Evolutionary conservation across 2,329 filamentous ascomycete genomes (phyloP).

Genomic region (Microdochium bolleyi): DNA sequence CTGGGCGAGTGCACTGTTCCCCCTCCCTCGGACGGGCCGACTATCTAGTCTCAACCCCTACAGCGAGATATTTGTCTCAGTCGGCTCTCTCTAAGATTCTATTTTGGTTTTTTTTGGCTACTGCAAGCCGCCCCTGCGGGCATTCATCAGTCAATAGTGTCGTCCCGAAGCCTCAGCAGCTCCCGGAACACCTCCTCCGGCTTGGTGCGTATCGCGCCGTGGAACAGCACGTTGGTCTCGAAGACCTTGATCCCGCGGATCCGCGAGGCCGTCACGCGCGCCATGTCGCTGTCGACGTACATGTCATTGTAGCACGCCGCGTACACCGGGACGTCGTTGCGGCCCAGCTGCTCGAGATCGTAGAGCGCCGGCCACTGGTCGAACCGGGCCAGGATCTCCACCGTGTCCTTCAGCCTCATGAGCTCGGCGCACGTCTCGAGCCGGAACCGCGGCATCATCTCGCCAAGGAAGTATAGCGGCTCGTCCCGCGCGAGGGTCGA

Average conservation of each 20-base stretch:
- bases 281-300: constrained; percentile 77
- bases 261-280: constrained; percentile 63
- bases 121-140: too few relatives aligned
- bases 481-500: constrained; percentile 24
- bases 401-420: constrained; percentile 56
- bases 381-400: constrained; percentile 60
- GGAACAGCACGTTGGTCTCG: constrained; percentile 81
- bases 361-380: constrained; percentile 71
- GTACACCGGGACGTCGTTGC: constrained; percentile 79
- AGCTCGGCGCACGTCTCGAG: constrained; percentile 77
- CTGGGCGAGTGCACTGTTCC: too few relatives aligned
- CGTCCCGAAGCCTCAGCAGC: constrained; percentile 70
- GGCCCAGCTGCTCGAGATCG: constrained; percentile 61
- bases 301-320: constrained; percentile 85
- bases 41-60: too few relatives aligned
- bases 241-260: constrained; percentile 74
- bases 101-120: too few relatives aligned
- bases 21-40: too few relatives aligned
- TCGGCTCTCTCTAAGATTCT: too few relatives aligned
- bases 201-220: constrained; percentile 69
- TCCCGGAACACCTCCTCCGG: constrained; percentile 69
- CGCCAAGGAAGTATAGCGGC: constrained; percentile 75
- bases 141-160: constrained; percentile 41
- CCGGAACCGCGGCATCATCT: constrained; percentile 86
- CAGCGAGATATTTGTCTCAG: too few relatives aligned